phyloP scores from a whole-genome alignment of 768 basidiomycete species.

The Auriscalpium orientale region DNA sequence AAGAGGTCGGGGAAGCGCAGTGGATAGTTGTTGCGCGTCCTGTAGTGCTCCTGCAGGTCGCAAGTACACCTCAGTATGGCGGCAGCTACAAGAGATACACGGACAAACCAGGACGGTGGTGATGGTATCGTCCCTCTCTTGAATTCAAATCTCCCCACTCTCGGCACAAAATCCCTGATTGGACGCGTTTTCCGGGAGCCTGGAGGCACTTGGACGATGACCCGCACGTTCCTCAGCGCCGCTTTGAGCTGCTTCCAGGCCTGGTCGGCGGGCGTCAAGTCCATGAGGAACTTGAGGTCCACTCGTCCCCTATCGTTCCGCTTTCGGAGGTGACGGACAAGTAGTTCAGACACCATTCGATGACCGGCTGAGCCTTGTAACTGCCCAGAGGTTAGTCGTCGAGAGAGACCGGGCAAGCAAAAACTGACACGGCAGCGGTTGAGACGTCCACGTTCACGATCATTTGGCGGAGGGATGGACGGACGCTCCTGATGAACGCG shows the following conservation, averaged over 20 bases:
- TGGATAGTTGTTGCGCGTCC: slow-evolving; percentile 3
- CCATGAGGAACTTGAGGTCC: not conserved
- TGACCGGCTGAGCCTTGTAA: slow-evolving; percentile 9
- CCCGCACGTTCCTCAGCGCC: slow-evolving; percentile 4
- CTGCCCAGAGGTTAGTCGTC: not conserved
- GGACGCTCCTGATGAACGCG: slow-evolving; percentile 8
- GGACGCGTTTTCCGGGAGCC: slow-evolving; percentile 4
- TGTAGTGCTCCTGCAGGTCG: slow-evolving; percentile 3
- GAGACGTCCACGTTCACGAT: slow-evolving; percentile 14
- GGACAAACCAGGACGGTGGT: slow-evolving; percentile 6
- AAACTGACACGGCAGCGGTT: slow-evolving; percentile 7
- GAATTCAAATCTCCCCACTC: slow-evolving; percentile 3
- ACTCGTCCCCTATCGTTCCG: not conserved
- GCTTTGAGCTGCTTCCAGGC: slow-evolving; percentile 6
- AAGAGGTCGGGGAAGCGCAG: slow-evolving; percentile 6
- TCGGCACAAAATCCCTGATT: slow-evolving; percentile 6
- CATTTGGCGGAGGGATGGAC: slow-evolving; percentile 5
- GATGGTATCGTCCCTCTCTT: slow-evolving; percentile 5
- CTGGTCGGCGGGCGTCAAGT: not conserved
- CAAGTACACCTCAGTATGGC: not conserved
- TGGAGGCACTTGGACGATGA: slow-evolving; percentile 4
- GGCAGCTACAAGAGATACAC: not conserved
- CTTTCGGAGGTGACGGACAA: slow-evolving; percentile 1
- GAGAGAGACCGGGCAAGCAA: not conserved
- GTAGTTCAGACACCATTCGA: slow-evolving; percentile 7